Conservation (phyloP, 2,329 filamentous ascomycete species). For the Calonectria hawksworthii region DNA sequence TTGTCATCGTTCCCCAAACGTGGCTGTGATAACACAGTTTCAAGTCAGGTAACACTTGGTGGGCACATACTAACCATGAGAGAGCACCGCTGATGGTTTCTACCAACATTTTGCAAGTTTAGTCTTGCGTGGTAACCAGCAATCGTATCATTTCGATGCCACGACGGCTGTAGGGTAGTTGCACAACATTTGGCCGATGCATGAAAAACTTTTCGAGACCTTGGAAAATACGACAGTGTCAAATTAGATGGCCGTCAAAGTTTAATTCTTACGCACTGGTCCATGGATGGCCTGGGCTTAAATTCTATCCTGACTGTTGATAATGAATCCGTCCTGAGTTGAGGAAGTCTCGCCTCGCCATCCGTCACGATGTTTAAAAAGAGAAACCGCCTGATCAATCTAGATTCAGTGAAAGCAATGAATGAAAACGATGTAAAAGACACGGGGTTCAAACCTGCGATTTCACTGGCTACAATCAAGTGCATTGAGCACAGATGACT, state of each 20-base stretch:
- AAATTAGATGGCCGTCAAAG: neutral
- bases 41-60: neutral
- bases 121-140: neutral
- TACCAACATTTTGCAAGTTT: neutral
- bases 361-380: neutral
- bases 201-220: neutral
- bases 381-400: neutral
- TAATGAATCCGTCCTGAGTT: too few species aligned
- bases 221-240: neutral
- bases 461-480: neutral
- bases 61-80: neutral
- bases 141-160: neutral
- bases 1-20: neutral
- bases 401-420: neutral
- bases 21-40: neutral
- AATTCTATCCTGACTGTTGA: neutral
- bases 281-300: neutral
- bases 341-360: neutral
- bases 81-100: neutral
- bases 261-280: neutral
- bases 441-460: neutral
- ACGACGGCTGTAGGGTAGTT: neutral
- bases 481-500: neutral
- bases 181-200: neutral
- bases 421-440: neutral